phyloP scores from a whole-genome alignment of 495 filamentous ascomycete genomes.

The Podospora comata region DNA sequence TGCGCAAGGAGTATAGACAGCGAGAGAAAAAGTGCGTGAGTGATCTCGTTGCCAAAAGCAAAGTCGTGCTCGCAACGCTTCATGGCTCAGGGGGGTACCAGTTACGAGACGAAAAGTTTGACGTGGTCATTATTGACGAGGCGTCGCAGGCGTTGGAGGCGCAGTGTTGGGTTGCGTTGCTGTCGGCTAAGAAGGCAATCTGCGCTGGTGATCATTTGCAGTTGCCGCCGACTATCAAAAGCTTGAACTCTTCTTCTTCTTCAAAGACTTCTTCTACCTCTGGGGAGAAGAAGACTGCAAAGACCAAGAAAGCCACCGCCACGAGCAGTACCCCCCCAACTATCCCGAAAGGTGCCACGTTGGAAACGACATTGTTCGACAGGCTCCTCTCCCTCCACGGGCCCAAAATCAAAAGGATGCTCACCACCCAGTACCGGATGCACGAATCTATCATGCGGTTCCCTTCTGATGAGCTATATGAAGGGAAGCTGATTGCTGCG shows the following conservation, averaged over 20 bases:
- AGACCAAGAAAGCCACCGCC: slow-evolving; percentile 29
- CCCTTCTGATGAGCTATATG: slow-evolving; percentile 86
- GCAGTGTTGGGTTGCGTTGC: slow-evolving; percentile 94
- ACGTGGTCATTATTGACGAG: slow-evolving; percentile 94
- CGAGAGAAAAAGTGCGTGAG: slow-evolving; percentile 77
- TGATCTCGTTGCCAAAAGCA: slow-evolving; percentile 69
- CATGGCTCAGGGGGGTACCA: slow-evolving; percentile 91
- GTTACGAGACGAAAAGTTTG: slow-evolving; percentile 75
- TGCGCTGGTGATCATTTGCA: slow-evolving; percentile 94
- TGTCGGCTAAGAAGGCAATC: slow-evolving; percentile 77
- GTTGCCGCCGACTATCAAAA: slow-evolving; percentile 92
- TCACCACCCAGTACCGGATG: slow-evolving; percentile 99
- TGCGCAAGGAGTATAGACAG: slow-evolving; percentile 85
- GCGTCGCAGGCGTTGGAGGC: slow-evolving; percentile 94
- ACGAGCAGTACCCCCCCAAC: neutral
- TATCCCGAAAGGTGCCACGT: slow-evolving; percentile 47
- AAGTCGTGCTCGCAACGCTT: slow-evolving; percentile 86
- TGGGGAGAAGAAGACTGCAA: slow-evolving; percentile 24
- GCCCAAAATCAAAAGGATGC: slow-evolving; percentile 79
- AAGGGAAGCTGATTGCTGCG: slow-evolving; percentile 71
- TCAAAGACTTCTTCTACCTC: slow-evolving; percentile 33
- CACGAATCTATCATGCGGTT: slow-evolving; percentile 93
- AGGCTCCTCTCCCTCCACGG: slow-evolving; percentile 81
- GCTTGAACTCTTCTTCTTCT: slow-evolving; percentile 53
- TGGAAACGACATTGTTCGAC: slow-evolving; percentile 90